A percentile compares a stretch with the other conserved stretches of the same genome.
Conservation (phyloP, 768 basidiomycete genomes). For the Pleurotus ostreatus region DNA sequence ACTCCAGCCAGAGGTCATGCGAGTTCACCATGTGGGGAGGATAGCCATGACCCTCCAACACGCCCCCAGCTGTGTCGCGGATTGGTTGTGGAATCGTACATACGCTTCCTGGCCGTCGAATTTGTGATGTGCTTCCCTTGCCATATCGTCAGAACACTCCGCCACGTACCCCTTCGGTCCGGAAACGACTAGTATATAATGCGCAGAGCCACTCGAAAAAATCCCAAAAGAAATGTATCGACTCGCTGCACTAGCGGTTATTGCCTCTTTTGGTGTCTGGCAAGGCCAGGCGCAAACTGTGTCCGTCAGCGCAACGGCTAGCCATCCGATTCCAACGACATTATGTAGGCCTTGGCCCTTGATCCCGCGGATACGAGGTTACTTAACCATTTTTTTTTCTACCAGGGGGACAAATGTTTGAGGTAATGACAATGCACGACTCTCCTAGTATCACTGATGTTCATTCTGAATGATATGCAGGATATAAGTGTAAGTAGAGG, state of each 20-base stretch:
- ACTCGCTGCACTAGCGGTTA: background rate
- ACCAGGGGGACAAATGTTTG: conserved; percentile 56
- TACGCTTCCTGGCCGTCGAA: background rate
- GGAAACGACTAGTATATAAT: background rate
- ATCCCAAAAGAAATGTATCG: background rate
- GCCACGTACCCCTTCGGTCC: background rate
- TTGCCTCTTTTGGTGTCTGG: background rate
- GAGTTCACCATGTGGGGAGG: background rate
- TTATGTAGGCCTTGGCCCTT: conserved; percentile 40
- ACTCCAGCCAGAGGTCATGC: conserved; percentile 1
- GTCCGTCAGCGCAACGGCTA: conserved; percentile 39
- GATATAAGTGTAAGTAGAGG: conserved; percentile 55
- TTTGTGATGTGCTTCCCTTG: background rate
- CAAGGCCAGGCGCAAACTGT: conserved; percentile 23
- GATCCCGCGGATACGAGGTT: background rate
- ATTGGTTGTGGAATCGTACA: background rate
- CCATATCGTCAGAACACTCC: background rate
- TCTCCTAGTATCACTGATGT: background rate
- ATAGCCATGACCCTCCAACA: background rate
- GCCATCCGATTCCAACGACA: conserved; percentile 48
- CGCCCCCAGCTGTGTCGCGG: background rate
- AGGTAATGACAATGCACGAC: conserved; percentile 29
- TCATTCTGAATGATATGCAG: conserved; percentile 20
- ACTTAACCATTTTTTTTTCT: background rate
- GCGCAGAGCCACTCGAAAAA: background rate